Base-by-base conservation (phyloP, 148 eudicot species). In the Silene latifolia region DNA sequence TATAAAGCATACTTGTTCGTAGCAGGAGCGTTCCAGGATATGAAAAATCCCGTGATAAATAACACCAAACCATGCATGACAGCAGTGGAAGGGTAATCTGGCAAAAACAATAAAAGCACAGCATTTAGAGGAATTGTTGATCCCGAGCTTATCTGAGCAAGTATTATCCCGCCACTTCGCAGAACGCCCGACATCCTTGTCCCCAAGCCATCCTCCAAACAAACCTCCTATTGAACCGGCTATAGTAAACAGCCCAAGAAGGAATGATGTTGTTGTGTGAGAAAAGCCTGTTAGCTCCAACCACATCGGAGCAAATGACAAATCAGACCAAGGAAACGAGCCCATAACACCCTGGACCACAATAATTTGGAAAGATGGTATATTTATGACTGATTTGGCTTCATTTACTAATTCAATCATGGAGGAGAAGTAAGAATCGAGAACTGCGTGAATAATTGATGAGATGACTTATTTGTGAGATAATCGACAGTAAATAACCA, bases 301-400 rank as follows among this genome's bases (percentile, higher is more conserved):
- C 98, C 97, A 93, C 97, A 93, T 89, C 15, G 95, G 87, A 7
- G 93, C 87, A 78, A 93, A 93, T 53, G 98, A 87, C 78, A 93
- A 79, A 78, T 97, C 98, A 13, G 98, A 91, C 97, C 98, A 89
- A 1, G n/a, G n/a, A n/a, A n/a, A n/a, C n/a, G n/a, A n/a, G n/a
- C n/a, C n/a, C n/a, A n/a, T n/a, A n/a, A n/a, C n/a, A n/a, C n/a
- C n/a, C n/a, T n/a, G n/a, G n/a, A n/a, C n/a, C n/a, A n/a, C n/a
- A n/a, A n/a, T n/a, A n/a, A n/a, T n/a, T n/a, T n/a, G n/a, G n/a
- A n/a, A n/a, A n/a, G n/a, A n/a, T n/a, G n/a, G n/a, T n/a, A n/a
- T n/a, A n/a, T n/a, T n/a, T n/a, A n/a, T n/a, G n/a, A n/a, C n/a
- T n/a, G n/a, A n/a, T n/a, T n/a, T n/a, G n/a, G n/a, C n/a, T n/a